A percentile compares a stretch with the other conserved stretches of the same genome.
Evolutionary conservation across 768 basidiomycete genomes (phyloP).

Genomic region (Mycena galopus): DNA sequence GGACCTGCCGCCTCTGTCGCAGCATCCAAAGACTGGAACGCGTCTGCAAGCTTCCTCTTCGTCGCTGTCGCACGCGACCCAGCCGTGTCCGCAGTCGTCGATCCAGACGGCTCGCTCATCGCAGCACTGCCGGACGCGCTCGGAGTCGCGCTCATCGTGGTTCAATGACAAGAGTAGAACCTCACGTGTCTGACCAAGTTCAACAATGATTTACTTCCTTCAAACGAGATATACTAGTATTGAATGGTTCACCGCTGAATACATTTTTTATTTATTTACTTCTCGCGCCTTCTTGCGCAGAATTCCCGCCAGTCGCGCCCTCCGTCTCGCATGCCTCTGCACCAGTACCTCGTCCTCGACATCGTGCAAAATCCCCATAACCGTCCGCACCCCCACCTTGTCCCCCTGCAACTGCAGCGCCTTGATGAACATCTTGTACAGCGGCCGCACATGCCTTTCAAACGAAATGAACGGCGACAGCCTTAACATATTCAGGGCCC

Average conservation of each 20-base stretch:
- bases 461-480: constrained; percentile 64
- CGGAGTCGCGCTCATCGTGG: constrained; percentile 31
- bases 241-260: background rate
- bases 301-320: constrained; percentile 48
- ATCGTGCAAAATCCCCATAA: constrained; percentile 68
- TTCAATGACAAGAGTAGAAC: no score
- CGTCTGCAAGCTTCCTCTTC: constrained; percentile 88
- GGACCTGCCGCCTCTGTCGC: constrained; percentile 62
- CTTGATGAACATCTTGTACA: constrained; percentile 82
- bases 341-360: constrained; percentile 48
- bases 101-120: constrained; percentile 52
- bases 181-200: background rate
- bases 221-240: no score
- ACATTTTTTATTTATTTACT: background rate
- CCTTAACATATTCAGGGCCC: constrained; percentile 49
- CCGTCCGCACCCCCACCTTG: constrained; percentile 60
- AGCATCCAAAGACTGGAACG: constrained; percentile 77
- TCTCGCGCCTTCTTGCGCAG: constrained; percentile 5
- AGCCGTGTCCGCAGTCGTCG: background rate
- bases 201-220: no score
- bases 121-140: constrained; percentile 5
- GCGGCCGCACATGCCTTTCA: constrained; percentile 70
- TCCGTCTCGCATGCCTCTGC: constrained; percentile 49
- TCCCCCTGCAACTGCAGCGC: constrained; percentile 72
- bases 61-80: constrained; percentile 42